These are phyloP conservation scores for Wickerhamiella bombiphila DNA, from an alignment of 805 yeast genomes.

Conservation along the genomic window DNA sequence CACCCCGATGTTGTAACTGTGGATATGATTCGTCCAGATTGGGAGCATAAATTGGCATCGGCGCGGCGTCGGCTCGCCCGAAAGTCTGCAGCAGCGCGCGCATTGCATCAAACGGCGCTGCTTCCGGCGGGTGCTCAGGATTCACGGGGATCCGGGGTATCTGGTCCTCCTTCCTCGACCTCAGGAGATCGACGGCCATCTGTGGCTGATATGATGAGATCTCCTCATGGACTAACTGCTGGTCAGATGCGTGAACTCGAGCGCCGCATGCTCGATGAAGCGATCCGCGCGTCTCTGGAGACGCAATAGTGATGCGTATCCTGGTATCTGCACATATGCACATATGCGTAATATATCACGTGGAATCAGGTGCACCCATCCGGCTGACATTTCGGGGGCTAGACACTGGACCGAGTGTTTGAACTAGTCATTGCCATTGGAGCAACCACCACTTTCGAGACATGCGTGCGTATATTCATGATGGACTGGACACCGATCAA, in stretches of 20 bases:
- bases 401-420: no score
- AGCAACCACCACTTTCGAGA: no score
- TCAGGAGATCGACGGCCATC: not conserved
- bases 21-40: slow-evolving; percentile 80
- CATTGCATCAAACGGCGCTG: slow-evolving; percentile 77
- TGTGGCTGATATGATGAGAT: not conserved
- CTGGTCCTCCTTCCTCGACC: not conserved
- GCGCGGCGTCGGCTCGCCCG: slow-evolving; percentile 71
- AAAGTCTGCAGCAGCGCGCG: slow-evolving; percentile 86
- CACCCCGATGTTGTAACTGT: slow-evolving; percentile 62
- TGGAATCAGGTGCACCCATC: no score
- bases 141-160: not conserved
- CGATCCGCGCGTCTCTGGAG: slow-evolving; percentile 15
- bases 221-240: slow-evolving; percentile 10
- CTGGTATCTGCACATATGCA: no score
- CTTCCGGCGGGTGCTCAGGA: slow-evolving; percentile 25
- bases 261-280: slow-evolving; percentile 17
- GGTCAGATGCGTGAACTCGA: slow-evolving; percentile 16
- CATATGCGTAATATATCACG: no score
- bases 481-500: slow-evolving; percentile 16
- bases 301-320: not conserved
- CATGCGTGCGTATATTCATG: slow-evolving; percentile 18
- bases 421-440: no score
- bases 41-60: slow-evolving; percentile 61
- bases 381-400: no score